These are phyloP conservation scores for Neopestalotiopsis sp. DNA, from an alignment of 2,329 filamentous ascomycete genomes.

Conservation along the genomic window DNA sequence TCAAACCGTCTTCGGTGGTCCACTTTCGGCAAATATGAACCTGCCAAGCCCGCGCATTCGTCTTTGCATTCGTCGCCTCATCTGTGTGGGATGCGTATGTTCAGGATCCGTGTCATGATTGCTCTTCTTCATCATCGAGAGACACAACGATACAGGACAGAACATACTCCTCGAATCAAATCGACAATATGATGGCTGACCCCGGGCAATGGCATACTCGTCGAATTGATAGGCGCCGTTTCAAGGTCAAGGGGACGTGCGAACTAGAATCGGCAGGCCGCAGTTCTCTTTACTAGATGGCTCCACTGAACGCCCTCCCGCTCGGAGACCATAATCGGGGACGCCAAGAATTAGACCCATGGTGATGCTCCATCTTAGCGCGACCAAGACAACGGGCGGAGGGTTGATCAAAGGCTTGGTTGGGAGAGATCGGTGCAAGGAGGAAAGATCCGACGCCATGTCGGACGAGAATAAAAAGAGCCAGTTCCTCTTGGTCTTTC, in stretches of 20 bases:
- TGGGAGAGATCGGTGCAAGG: not conserved
- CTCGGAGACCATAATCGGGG: constrained; percentile 1
- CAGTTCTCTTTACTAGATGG: not conserved
- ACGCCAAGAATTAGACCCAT: not conserved
- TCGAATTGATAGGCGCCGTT: not conserved
- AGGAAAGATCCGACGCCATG: not conserved
- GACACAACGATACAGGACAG: not conserved
- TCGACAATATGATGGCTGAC: not conserved
- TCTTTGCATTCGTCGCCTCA: not conserved
- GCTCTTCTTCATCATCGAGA: not conserved
- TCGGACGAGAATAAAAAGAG: not conserved
- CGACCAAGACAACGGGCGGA: not conserved
- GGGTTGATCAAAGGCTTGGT: not conserved
- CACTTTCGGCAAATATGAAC: not conserved
- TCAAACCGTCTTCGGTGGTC: not conserved
- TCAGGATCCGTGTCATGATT: not conserved
- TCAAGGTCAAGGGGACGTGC: not conserved
- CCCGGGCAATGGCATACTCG: not conserved
- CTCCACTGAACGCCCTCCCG: not conserved
- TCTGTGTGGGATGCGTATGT: not conserved
- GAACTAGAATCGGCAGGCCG: not conserved
- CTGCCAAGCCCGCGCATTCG: not conserved
- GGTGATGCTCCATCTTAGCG: not conserved
- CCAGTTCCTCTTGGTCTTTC: not conserved
- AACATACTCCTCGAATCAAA: not conserved